These are phyloP conservation scores for Thinopyrum elongatum DNA, from an alignment of 176 grass and related monocot species.

Conservation along the genomic window DNA sequence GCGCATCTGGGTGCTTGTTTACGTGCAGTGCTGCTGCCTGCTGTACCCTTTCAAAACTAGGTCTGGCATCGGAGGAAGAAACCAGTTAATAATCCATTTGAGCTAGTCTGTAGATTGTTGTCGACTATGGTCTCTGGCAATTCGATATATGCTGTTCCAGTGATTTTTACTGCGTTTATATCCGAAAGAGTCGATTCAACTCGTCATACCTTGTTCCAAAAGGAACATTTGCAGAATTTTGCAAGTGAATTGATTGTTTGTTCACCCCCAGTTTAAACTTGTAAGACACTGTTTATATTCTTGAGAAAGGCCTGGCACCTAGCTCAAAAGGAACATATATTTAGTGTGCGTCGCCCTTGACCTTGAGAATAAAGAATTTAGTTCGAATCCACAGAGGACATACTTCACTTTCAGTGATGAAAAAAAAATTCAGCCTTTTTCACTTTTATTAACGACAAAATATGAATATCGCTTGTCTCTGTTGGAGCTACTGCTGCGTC, in stretches of 20 bases:
- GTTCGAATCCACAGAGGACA: background rate
- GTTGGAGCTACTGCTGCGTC: background rate
- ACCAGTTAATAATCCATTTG: constrained; percentile 20
- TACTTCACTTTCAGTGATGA: background rate
- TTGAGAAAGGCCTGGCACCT: background rate
- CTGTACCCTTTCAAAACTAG: background rate
- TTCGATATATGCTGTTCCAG: background rate
- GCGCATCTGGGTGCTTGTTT: background rate
- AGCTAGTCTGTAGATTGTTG: constrained; percentile 15
- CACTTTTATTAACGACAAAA: background rate
- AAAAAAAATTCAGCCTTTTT: background rate
- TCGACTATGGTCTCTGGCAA: background rate
- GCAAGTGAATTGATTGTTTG: constrained; percentile 3
- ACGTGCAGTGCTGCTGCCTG: background rate
- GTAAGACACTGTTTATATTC: background rate
- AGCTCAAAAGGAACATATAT: background rate
- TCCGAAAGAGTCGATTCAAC: background rate
- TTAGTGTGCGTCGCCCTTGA: background rate
- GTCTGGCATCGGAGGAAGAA: background rate
- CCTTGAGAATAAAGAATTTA: background rate
- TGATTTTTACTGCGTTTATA: background rate
- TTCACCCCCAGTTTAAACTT: background rate
- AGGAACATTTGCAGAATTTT: constrained; percentile 9
- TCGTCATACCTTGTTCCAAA: background rate
- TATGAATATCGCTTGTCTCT: background rate